Percentiles rank a stretch among this genome's conserved stretches.
Conservation (phyloP, 2,329 filamentous ascomycete species). For the Gaeumannomyces tritici region DNA sequence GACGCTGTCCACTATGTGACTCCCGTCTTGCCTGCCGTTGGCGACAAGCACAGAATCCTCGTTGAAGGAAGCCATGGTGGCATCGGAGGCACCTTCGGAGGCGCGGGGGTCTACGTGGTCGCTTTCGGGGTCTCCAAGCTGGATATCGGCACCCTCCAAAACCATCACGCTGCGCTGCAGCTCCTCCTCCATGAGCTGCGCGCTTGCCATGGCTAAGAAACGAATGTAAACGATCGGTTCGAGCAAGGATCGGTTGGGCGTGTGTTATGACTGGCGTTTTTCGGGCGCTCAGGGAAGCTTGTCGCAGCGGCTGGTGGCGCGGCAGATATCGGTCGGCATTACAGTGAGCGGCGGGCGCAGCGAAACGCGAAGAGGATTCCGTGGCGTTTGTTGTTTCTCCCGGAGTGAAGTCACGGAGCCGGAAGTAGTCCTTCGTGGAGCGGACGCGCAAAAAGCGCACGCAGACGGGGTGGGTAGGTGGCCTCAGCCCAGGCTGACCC, state of each 20-base stretch:
- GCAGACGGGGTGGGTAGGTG: no score
- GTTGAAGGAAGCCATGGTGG: slow-evolving; percentile 20
- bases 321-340: background rate
- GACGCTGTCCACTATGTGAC: slow-evolving; percentile 10
- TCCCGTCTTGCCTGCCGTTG: slow-evolving; percentile 30
- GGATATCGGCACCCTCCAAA: slow-evolving; percentile 28
- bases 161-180: slow-evolving; percentile 45
- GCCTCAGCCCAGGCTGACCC: background rate
- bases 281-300: background rate
- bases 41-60: slow-evolving; percentile 29
- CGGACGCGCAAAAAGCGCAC: background rate
- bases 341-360: background rate
- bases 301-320: background rate
- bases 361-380: background rate
- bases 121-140: slow-evolving; percentile 19
- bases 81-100: slow-evolving; percentile 24
- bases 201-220: slow-evolving; percentile 32
- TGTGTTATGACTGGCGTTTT: background rate
- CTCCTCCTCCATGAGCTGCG: slow-evolving; percentile 47
- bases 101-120: slow-evolving; percentile 5
- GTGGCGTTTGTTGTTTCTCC: background rate
- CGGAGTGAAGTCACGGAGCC: no score
- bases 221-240: background rate
- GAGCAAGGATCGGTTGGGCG: background rate
- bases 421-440: background rate